Base-by-base conservation (phyloP, 176 grass and related monocot genomes). In the Hsuehochloa calcarea region DNA sequence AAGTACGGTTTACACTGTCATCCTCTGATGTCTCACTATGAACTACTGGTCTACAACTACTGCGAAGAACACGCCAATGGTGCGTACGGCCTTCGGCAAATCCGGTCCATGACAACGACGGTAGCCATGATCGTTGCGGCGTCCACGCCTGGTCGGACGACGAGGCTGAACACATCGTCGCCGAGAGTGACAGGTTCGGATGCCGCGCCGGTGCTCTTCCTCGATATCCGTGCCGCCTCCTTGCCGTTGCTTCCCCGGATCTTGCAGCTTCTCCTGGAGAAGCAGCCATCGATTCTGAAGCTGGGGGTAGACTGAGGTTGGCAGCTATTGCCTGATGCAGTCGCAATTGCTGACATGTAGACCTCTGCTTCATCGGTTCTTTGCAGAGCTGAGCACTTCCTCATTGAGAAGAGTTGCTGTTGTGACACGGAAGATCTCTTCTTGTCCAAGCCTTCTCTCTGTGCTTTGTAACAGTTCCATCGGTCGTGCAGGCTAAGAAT, bases 101-200 rank as follows among this genome's bases (percentile, higher is more conserved):
- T 94, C 49, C 93, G 80, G 65, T 99, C 96, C 93, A 99, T 94
- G 66, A 96, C 79, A 10, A 96, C 88, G 5, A 99, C 77, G 22
- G 96, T 74, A 0, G 96, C 96, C 96, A 99, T 94, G 80, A 96
- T 38, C 12, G 88, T 84, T 6, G 86, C 63, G 40, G 47, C 85
- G 14, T 99, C 93, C 8, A 88, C 78, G 39, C 81, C 86, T 3
- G 91, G 90, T 44, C 84, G 81, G 71, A 99, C 84, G 15, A 88
- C 74, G 49, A 99, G 88, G 88, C 63, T 96, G 92, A 99, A 99
- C 66, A 99, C 96, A 71, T 99, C 96, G 68, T 95, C 81, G 0
- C 88, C 85, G 69, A 99, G 90, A 20, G 85, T 69, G 68, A 84
- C 86, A 4, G 90, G 86, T 10, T 69, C 69, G 5, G 79, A 46